Evolutionary conservation across 192 early-diverging fungal genomes (phyloP).

Genomic region (Geosiphon pyriformis): DNA sequence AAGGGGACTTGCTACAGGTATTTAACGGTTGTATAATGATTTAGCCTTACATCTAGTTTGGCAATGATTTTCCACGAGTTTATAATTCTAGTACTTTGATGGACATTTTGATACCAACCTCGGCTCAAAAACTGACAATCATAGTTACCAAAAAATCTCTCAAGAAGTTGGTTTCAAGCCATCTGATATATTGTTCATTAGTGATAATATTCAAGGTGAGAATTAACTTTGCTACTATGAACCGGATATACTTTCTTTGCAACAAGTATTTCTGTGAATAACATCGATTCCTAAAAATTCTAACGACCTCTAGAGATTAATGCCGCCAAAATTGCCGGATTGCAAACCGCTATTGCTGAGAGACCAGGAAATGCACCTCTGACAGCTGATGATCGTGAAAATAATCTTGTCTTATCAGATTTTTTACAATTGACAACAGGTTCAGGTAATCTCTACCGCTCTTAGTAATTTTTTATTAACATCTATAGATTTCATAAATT

Average conservation of each 20-base stretch:
- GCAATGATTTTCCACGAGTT: no score
- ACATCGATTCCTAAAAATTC: no score
- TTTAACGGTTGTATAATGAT: no score
- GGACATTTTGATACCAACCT: conserved; percentile 93
- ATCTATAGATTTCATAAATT: no score
- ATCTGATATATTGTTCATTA: conserved; percentile 73
- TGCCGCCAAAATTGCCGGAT: conserved; percentile 68
- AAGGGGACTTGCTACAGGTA: conserved; percentile 70
- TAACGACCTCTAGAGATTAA: conserved; percentile 53
- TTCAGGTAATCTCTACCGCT: no score
- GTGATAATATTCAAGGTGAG: conserved; percentile 83
- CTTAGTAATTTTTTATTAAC: no score
- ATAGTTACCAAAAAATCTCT: conserved; percentile 74
- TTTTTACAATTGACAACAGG: no score
- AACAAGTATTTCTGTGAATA: no score
- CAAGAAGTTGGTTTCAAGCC: conserved; percentile 53
- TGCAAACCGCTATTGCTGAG: conserved; percentile 61
- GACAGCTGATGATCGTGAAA: conserved; percentile 4
- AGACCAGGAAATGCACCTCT: conserved; percentile 74
- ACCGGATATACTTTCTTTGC: no score
- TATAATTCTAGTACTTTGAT: conserved; percentile 52
- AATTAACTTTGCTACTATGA: conserved; percentile 1
- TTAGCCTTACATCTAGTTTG: no score
- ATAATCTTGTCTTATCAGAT: conserved; percentile 7
- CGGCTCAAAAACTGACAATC: conserved; percentile 66